phyloP scores from a whole-genome alignment of 2,329 filamentous ascomycete species.

The Ampelomyces quisqualis region DNA sequence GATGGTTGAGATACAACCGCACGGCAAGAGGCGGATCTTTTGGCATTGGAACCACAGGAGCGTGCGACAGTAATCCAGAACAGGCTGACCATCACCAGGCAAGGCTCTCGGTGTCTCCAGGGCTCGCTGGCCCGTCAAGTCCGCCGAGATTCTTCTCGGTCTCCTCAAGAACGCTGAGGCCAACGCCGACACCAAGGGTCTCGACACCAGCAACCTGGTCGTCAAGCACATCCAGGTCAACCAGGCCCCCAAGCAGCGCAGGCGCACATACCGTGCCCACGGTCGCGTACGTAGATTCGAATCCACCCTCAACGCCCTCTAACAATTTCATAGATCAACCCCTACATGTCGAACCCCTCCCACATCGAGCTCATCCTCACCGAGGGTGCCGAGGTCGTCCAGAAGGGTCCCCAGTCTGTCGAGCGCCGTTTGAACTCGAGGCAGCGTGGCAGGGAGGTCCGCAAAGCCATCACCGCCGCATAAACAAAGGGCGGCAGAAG shows the following conservation, averaged over 20 bases:
- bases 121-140: slow-evolving; percentile 99
- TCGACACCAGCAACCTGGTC: slow-evolving; percentile 88
- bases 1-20: not conserved
- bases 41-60: not conserved
- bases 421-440: slow-evolving; percentile 79
- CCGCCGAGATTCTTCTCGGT: slow-evolving; percentile 93
- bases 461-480: slow-evolving; percentile 62
- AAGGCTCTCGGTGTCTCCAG: slow-evolving; percentile 98
- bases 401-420: slow-evolving; percentile 72
- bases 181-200: slow-evolving; percentile 51
- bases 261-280: slow-evolving; percentile 99
- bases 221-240: slow-evolving; percentile 99
- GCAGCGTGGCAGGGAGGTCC: slow-evolving; percentile 75
- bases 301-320: slow-evolving; percentile 6
- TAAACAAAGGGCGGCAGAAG: slow-evolving; percentile 35
- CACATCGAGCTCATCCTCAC: slow-evolving; percentile 99
- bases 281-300: slow-evolving; percentile 78
- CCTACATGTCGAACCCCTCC: slow-evolving; percentile 99
- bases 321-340: slow-evolving; percentile 78
- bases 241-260: slow-evolving; percentile 99
- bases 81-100: slow-evolving; percentile 59
- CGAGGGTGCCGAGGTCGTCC: slow-evolving; percentile 92
- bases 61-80: slow-evolving; percentile 4
- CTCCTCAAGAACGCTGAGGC: slow-evolving; percentile 65
- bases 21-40: slow-evolving; percentile 6